These are phyloP conservation scores for Physaria fendleri DNA, from an alignment of 345 rosid genomes.

Conservation along the genomic window DNA sequence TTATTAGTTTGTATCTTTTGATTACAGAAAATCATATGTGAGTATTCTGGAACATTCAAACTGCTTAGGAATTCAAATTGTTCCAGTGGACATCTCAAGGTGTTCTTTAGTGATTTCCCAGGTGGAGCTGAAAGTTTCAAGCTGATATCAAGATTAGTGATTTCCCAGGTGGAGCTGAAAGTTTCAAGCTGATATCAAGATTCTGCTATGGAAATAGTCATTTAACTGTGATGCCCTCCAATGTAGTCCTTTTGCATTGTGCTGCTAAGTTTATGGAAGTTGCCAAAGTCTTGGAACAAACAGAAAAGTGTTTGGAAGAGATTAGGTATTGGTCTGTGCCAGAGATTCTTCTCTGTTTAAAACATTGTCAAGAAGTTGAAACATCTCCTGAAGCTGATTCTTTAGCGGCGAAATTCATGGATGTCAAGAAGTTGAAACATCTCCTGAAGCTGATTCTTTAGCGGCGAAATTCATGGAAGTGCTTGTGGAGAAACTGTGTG, in stretches of 20 bases:
- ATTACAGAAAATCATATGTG: conserved; percentile 60
- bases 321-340: conserved; percentile 74
- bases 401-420: conserved; percentile 47
- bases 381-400: conserved; percentile 32
- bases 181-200: conserved; percentile 67
- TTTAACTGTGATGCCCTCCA: conserved; percentile 44
- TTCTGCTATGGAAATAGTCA: conserved; percentile 74
- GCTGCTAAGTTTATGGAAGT: conserved; percentile 82
- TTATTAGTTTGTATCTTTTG: background rate
- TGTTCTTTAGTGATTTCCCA: too few relatives aligned
- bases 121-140: too few relatives aligned
- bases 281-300: conserved; percentile 44
- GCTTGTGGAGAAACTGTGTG: conserved; percentile 47
- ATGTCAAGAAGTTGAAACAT: conserved; percentile 49
- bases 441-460: conserved; percentile 31
- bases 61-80: conserved; percentile 51
- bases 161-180: conserved; percentile 75
- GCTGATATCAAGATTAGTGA: conserved; percentile 76
- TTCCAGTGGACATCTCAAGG: conserved; percentile 31
- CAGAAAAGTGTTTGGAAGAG: conserved; percentile 58
- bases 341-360: conserved; percentile 57
- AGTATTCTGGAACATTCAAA: conserved; percentile 54
- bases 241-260: conserved; percentile 48
- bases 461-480: conserved; percentile 54
- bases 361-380: conserved; percentile 57